phyloP scores from a whole-genome alignment of 129 eudicot species.

The carrot (Daucus carota) region DH1_v3.0 NC_030384.2:49527501-49528000 shows the following conservation, averaged over 20 bases:
- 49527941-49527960: neutral
- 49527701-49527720: neutral
- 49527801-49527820: neutral
- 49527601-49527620: neutral
- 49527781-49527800: neutral
- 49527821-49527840: neutral
- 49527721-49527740: neutral
- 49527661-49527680: neutral
- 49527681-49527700: neutral
- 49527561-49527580: neutral
- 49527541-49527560: neutral
- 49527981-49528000: neutral
- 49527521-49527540: conserved; percentile 3
- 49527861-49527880: neutral
- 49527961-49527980: neutral
- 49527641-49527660: neutral
- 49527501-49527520: conserved; percentile 44
- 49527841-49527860: neutral
- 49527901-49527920: neutral
- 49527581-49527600: neutral
- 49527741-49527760: neutral
- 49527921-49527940: neutral
- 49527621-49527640: neutral
- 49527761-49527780: neutral
- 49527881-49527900: neutral